Percentiles rank a stretch among this genome's conserved stretches.
Conservation (phyloP, 2,329 filamentous ascomycete genomes). For the Emmonsiellopsis sp. region DNA sequence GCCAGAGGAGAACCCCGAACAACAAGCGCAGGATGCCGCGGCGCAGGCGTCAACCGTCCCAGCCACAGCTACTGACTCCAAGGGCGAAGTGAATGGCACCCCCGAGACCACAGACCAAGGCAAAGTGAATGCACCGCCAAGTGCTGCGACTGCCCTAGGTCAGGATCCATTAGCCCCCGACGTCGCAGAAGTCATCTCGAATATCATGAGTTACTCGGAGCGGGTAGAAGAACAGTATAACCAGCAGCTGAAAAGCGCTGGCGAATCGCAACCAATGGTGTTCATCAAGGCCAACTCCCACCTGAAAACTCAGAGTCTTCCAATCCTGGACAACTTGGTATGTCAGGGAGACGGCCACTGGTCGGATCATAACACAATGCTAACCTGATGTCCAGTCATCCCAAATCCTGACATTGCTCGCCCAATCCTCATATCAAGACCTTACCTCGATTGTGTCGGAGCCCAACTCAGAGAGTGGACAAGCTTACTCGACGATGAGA, state of each 20-base stretch:
- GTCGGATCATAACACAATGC: constrained; percentile 8
- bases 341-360: constrained; percentile 15
- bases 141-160: constrained; percentile 14
- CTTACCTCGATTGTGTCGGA: constrained; percentile 49
- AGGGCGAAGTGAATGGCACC: constrained; percentile 16
- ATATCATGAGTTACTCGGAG: constrained; percentile 37
- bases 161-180: constrained; percentile 24
- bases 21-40: constrained; percentile 2
- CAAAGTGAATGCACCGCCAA: neutral
- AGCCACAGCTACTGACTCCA: neutral
- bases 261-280: constrained; percentile 25
- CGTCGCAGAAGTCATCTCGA: constrained; percentile 31
- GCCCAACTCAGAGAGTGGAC: constrained; percentile 47
- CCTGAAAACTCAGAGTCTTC: constrained; percentile 50
- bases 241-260: constrained; percentile 22
- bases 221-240: constrained; percentile 31
- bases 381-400: constrained; percentile 37
- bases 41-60: neutral
- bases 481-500: constrained; percentile 54
- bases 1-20: constrained; percentile 5
- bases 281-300: constrained; percentile 36
- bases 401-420: constrained; percentile 50
- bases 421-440: constrained; percentile 48
- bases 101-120: constrained; percentile 15
- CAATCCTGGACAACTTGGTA: constrained; percentile 54